These are phyloP conservation scores for Ananas comosus DNA, from an alignment of 176 grass and related monocot species.

Conservation along the genomic window DNA sequence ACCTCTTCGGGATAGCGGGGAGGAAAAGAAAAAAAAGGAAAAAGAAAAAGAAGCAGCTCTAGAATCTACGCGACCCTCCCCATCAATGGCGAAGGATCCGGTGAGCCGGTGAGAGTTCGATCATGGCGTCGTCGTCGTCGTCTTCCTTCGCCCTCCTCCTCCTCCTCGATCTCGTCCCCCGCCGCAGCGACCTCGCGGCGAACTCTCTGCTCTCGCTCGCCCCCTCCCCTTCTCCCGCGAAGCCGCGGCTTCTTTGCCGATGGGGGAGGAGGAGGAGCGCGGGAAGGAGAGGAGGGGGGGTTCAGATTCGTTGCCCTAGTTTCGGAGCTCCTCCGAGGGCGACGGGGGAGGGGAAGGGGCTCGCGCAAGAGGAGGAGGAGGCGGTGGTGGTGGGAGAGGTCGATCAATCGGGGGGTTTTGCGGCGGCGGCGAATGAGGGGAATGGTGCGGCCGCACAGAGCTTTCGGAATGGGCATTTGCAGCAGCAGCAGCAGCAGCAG, in stretches of 20 bases:
- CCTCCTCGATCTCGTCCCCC: slow-evolving; percentile 3
- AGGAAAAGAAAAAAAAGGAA: no score
- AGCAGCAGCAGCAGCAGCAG: slow-evolving; percentile 1
- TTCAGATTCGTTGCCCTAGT: not conserved
- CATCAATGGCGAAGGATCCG: no score
- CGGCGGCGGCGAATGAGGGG: not conserved
- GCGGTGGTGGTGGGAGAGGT: slow-evolving; percentile 13
- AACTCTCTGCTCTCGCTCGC: slow-evolving; percentile 2
- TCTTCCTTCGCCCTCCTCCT: slow-evolving; percentile 26
- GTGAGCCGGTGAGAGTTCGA: no score
- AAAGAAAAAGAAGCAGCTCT: no score
- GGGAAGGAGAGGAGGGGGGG: slow-evolving; percentile 4
- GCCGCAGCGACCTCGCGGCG: not conserved
- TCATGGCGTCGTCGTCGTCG: slow-evolving; percentile 2
- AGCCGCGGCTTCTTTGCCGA: slow-evolving; percentile 3
- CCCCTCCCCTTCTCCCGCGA: not conserved
- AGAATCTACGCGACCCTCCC: no score
- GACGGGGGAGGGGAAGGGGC: slow-evolving; percentile 2
- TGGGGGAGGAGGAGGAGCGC: slow-evolving; percentile 25
- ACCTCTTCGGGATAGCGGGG: no score
- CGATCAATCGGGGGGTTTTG: slow-evolving; percentile 8
- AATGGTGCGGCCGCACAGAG: not conserved
- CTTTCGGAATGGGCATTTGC: not conserved
- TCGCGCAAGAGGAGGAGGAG: not conserved
- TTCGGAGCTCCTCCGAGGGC: not conserved